Evolutionary conservation across 2,329 filamentous ascomycete species (phyloP).

Genomic region (Penicillium brevicompactum): DNA sequence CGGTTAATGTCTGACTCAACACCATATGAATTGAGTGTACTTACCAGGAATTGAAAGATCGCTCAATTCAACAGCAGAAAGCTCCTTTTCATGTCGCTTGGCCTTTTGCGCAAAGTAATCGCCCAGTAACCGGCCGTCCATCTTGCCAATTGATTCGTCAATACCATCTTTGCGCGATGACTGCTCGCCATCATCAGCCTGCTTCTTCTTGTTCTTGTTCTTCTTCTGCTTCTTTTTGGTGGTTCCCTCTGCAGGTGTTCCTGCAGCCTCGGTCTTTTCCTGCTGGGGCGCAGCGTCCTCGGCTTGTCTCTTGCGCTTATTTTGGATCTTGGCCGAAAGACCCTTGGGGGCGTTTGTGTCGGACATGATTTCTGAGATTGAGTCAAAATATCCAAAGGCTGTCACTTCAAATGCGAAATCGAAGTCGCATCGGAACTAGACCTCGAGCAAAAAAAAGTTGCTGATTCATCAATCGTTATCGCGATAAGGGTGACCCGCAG

Average conservation of each 20-base stretch:
- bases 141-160: conserved; percentile 76
- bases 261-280: conserved; percentile 24
- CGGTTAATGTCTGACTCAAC: neutral
- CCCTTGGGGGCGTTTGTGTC: conserved; percentile 24
- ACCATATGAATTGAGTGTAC: conserved; percentile 18
- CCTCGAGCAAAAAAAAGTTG: conserved; percentile 13
- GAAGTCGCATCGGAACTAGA: conserved; percentile 10
- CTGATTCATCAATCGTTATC: conserved; percentile 37
- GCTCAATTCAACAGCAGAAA: conserved; percentile 81
- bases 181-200: conserved; percentile 29
- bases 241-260: conserved; percentile 26
- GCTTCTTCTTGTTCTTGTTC: conserved; percentile 27
- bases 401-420: conserved; percentile 8
- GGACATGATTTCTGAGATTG: conserved; percentile 18
- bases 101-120: conserved; percentile 83
- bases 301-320: conserved; percentile 45
- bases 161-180: conserved; percentile 65
- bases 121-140: conserved; percentile 80
- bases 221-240: conserved; percentile 39
- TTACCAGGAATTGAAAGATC: conserved; percentile 79
- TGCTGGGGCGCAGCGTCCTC: conserved; percentile 26
- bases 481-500: conserved; percentile 19
- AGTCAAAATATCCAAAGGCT: neutral
- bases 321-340: conserved; percentile 38
- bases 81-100: conserved; percentile 73